Conservation (phyloP, 2,329 filamentous ascomycete species). For the Diaporthe sp. region DNA sequence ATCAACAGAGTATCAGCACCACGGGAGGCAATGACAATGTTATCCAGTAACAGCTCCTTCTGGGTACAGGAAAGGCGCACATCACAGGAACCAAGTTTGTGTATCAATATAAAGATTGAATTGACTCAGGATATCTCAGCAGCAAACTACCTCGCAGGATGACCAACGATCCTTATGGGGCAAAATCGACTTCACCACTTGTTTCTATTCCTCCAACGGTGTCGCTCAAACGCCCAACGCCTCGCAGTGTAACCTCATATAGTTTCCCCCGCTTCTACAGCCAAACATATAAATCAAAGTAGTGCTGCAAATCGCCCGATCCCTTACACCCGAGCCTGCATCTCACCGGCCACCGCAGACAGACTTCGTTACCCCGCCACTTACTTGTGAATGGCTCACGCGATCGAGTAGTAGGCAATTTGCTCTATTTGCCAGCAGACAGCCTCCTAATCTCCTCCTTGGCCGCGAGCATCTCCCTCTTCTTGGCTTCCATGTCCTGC, state of each 20-base stretch:
- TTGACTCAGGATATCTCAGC: conserved; percentile 24
- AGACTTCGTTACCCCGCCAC: too few species aligned
- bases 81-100: not conserved
- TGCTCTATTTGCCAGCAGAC: conserved; percentile 15
- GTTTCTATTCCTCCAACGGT: not conserved
- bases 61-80: not conserved
- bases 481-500: conserved; percentile 61
- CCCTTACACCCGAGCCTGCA: not conserved
- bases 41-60: not conserved
- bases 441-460: conserved; percentile 47
- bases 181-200: not conserved
- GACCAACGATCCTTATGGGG: not conserved
- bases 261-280: conserved; percentile 3
- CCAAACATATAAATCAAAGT: not conserved
- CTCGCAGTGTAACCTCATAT: conserved; percentile 8
- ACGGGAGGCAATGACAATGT: not conserved
- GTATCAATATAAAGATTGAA: not conserved
- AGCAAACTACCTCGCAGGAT: not conserved
- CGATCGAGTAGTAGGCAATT: not conserved
- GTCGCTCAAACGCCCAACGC: conserved; percentile 12
- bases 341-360: too few species aligned
- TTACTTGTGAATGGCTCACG: not conserved
- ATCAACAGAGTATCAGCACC: not conserved
- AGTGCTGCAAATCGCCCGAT: not conserved
- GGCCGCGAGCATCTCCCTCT: conserved; percentile 61